Base-by-base conservation (phyloP, 371 early-diverging fungal species). In the Paraphysoderma sedebokerense region DNA sequence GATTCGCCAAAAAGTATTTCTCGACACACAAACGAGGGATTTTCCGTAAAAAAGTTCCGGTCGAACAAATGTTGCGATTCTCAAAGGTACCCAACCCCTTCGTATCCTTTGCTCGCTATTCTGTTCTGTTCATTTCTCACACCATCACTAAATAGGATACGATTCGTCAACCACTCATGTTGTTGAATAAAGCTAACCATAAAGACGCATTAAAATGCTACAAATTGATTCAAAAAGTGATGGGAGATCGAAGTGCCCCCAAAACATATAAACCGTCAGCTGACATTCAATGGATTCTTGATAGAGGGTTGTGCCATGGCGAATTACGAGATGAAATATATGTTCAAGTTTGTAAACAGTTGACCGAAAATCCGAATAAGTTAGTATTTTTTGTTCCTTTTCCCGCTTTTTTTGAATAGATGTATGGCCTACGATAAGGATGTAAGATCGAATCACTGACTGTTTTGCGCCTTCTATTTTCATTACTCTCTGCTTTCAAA, bases 1-100 rank as follows among this genome's bases (percentile, higher is more conserved):
- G 89, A 0, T 93, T 85, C 70, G 95, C 95, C 4, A 65, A 77
- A 60, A 83, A 83, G 53, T 87, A 87, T 60, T 96, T 96, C 66
- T 62, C 85, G 0, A 81, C 81, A 6, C 92, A 90, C 52, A 85
- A 85, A 59, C 72, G 77, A 35, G 92, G 93, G 0, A 57, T 86
- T 15, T 82, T 93, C 48, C 63, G 87, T 52, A 75, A 82, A 35
- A 79, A 67, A 52, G 85, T 93, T 2, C 87, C 95, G 1, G 62
- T 90, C 50, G 81, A 83, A 35, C 79, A 91, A 54, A 77, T 92
- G 83, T 55, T 92, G 12, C 69, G 68, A 37, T 87, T 75, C 69
- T 77, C 77, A 56, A 85, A 79, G 62, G 82, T 66, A 28, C n/a
- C n/a, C 35, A 34, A 13, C n/a, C 13, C 35, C 13, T n/a, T 34